Evolutionary conservation across 2,329 filamentous ascomycete species (phyloP).

Genomic region (Calonectria henricotiae): DNA sequence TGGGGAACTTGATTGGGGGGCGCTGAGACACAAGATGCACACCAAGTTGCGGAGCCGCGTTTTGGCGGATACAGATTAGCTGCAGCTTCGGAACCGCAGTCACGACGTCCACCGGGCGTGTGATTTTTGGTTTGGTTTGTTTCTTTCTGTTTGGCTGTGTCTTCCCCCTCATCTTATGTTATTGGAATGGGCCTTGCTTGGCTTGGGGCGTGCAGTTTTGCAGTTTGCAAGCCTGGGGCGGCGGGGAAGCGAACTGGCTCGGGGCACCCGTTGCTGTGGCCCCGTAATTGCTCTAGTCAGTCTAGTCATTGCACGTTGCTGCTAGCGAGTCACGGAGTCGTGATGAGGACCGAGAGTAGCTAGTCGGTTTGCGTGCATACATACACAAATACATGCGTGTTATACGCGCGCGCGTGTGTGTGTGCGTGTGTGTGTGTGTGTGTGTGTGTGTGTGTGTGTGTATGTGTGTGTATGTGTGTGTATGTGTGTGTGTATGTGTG

Average conservation of each 20-base stretch:
- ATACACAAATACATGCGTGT: not conserved
- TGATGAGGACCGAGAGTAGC: slow-evolving; percentile 15
- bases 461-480: too few relatives aligned
- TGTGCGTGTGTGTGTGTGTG: too few relatives aligned
- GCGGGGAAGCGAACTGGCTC: slow-evolving; percentile 14
- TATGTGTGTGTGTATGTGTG: not conserved
- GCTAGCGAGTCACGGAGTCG: slow-evolving; percentile 20
- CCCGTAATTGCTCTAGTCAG: slow-evolving; percentile 25
- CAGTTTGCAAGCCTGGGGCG: slow-evolving; percentile 9
- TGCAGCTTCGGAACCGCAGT: slow-evolving; percentile 49
- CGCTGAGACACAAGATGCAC: slow-evolving; percentile 15
- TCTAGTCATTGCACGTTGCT: not conserved
- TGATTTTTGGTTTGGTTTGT: slow-evolving; percentile 12
- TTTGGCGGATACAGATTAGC: slow-evolving; percentile 47
- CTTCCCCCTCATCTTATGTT: slow-evolving; percentile 29
- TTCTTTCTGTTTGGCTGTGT: not conserved
- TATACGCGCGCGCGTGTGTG: not conserved
- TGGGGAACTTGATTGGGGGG: slow-evolving; percentile 8
- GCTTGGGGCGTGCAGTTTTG: slow-evolving; percentile 13
- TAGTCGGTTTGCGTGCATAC: not conserved
- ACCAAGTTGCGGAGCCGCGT: slow-evolving; percentile 51
- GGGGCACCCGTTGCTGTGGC: slow-evolving; percentile 21
- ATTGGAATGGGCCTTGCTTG: slow-evolving; percentile 10
- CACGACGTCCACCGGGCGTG: slow-evolving; percentile 40
- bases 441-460: too few relatives aligned